Conservation (phyloP, 768 basidiomycete genomes). For the Suillus occidentalis region DNA sequence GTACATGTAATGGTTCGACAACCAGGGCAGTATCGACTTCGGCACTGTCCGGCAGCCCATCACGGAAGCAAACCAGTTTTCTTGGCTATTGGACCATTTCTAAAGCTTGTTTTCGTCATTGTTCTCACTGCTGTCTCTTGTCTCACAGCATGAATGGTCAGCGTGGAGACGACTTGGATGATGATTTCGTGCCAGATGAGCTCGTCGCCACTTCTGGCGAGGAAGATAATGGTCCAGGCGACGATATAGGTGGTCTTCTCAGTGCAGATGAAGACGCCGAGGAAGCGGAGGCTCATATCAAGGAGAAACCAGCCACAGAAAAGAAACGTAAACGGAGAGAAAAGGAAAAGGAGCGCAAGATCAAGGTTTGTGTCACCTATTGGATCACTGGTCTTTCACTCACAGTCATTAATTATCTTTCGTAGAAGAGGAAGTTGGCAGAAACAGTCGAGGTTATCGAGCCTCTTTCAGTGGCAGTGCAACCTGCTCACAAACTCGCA, state of each 20-base stretch:
- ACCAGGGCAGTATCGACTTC: neutral
- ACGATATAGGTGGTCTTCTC: constrained; percentile 41
- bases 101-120: constrained; percentile 3
- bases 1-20: neutral
- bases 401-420: constrained; percentile 10
- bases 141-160: constrained; percentile 29
- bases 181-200: constrained; percentile 76
- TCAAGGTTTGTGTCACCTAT: constrained; percentile 48
- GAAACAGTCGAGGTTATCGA: constrained; percentile 41
- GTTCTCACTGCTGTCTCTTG: constrained; percentile 13
- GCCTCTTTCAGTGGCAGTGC: constrained; percentile 50
- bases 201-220: constrained; percentile 63
- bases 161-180: constrained; percentile 80
- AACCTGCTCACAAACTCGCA: constrained; percentile 56
- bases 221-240: constrained; percentile 40
- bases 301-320: constrained; percentile 27
- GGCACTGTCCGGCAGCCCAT: neutral
- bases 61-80: neutral
- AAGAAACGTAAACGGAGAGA: constrained; percentile 76
- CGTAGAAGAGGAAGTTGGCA: constrained; percentile 65
- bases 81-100: neutral
- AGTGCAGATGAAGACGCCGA: constrained; percentile 46
- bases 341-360: constrained; percentile 71
- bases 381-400: constrained; percentile 10
- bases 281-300: constrained; percentile 28